Conservation (phyloP, 2,329 filamentous ascomycete species). For the Phoma sp. region DNA sequence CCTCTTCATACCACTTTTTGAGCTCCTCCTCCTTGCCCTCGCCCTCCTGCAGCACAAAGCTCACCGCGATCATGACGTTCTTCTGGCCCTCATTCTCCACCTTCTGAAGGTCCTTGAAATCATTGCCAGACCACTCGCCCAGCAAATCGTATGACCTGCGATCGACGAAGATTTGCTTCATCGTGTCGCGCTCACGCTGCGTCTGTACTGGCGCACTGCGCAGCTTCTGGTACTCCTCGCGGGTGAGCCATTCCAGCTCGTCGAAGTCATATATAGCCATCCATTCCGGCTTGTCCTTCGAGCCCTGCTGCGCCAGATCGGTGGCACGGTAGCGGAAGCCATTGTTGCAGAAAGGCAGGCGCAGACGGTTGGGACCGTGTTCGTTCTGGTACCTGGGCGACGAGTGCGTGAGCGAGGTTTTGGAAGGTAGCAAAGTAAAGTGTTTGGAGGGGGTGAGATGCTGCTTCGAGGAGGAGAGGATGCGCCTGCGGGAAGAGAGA, state of each 20-base stretch:
- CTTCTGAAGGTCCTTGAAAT: conserved; percentile 66
- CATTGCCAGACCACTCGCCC: conserved; percentile 59
- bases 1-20: conserved; percentile 73
- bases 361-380: conserved; percentile 81
- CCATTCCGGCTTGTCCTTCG: conserved; percentile 66
- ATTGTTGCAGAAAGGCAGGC: conserved; percentile 74
- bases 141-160: conserved; percentile 73
- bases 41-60: conserved; percentile 63
- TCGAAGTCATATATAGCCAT: conserved; percentile 83
- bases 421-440: background rate
- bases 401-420: background rate
- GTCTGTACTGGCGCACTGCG: conserved; percentile 64
- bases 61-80: conserved; percentile 67
- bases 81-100: conserved; percentile 60
- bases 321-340: conserved; percentile 78
- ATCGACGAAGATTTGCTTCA: conserved; percentile 71
- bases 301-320: conserved; percentile 55
- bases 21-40: conserved; percentile 60
- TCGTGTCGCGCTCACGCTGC: conserved; percentile 65
- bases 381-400: conserved; percentile 78
- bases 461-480: conserved; percentile 23
- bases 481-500: conserved; percentile 19
- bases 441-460: conserved; percentile 41
- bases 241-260: conserved; percentile 72
- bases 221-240: conserved; percentile 71